phyloP scores from a whole-genome alignment of 2,329 filamentous ascomycete genomes.

The Epicoccum nigrum region DNA sequence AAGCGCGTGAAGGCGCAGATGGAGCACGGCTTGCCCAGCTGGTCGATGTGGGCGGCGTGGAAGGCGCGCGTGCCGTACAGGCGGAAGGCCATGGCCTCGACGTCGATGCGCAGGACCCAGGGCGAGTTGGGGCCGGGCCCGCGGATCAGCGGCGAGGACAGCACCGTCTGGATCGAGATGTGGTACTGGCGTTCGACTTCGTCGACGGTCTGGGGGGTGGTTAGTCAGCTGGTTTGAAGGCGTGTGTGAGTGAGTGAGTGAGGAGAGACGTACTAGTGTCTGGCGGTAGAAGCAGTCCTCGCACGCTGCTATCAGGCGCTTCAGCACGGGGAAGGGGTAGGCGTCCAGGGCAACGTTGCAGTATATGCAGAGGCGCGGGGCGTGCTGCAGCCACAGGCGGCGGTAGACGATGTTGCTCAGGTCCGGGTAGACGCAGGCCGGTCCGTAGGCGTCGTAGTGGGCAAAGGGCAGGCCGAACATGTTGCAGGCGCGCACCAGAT shows the following conservation, averaged over 20 bases:
- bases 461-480: constrained; percentile 40
- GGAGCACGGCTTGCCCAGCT: constrained; percentile 31
- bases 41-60: constrained; percentile 31
- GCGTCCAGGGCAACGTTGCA: constrained; percentile 30
- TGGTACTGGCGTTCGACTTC: constrained; percentile 41
- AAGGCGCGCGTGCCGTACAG: constrained; percentile 40
- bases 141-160: constrained; percentile 25
- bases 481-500: constrained; percentile 36
- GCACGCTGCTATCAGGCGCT: constrained; percentile 30
- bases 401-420: constrained; percentile 38
- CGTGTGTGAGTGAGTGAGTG: too few species aligned
- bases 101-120: constrained; percentile 39
- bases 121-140: constrained; percentile 15
- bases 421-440: constrained; percentile 32
- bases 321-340: constrained; percentile 32
- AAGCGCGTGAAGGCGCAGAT: constrained; percentile 32
- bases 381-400: constrained; percentile 39
- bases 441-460: constrained; percentile 27
- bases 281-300: constrained; percentile 41
- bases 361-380: constrained; percentile 37
- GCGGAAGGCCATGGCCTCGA: constrained; percentile 37
- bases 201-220: constrained; percentile 24
- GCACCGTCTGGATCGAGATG: constrained; percentile 24
- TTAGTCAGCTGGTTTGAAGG: constrained; percentile 1
- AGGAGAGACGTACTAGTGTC: constrained; percentile 25